phyloP scores from a whole-genome alignment of 805 yeast genomes.

The Myxozyma sirexii region DNA sequence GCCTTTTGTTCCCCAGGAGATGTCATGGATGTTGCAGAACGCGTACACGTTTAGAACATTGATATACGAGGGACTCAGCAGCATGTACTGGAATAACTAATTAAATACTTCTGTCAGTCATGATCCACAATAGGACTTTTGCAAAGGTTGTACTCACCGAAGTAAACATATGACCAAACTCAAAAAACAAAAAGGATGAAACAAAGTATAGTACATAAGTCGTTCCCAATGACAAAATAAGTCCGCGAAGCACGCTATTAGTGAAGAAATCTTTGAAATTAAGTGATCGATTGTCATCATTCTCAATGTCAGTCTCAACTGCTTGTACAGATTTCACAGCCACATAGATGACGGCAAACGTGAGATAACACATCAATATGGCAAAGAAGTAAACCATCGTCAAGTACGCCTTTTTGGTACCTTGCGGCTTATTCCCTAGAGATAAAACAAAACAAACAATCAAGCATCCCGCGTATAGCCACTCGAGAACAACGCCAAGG shows the following conservation, averaged over 20 bases:
- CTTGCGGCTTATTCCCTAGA: constrained; percentile 97
- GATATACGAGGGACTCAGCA: constrained; percentile 87
- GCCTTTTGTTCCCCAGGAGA: constrained; percentile 99
- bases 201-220: constrained; percentile 87
- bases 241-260: constrained; percentile 61
- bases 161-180: constrained; percentile 95
- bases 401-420: constrained; percentile 65
- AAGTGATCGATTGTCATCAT: constrained; percentile 31
- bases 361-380: constrained; percentile 77
- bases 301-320: constrained; percentile 41
- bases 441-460: constrained; percentile 86
- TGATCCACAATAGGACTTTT: too few relatives aligned
- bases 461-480: constrained; percentile 78
- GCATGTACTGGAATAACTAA: constrained; percentile 69
- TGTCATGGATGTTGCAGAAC: constrained; percentile 96
- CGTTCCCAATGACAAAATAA: constrained; percentile 81
- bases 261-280: constrained; percentile 37
- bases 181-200: constrained; percentile 82
- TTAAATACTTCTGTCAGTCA: too few relatives aligned
- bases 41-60: constrained; percentile 94
- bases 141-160: constrained; percentile 63
- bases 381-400: constrained; percentile 72
- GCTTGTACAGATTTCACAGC: constrained; percentile 56
- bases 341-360: constrained; percentile 80
- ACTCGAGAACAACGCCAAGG: constrained; percentile 80